phyloP scores from a whole-genome alignment of 2,329 filamentous ascomycete genomes.

The Verticillium albo-atrum region DNA sequence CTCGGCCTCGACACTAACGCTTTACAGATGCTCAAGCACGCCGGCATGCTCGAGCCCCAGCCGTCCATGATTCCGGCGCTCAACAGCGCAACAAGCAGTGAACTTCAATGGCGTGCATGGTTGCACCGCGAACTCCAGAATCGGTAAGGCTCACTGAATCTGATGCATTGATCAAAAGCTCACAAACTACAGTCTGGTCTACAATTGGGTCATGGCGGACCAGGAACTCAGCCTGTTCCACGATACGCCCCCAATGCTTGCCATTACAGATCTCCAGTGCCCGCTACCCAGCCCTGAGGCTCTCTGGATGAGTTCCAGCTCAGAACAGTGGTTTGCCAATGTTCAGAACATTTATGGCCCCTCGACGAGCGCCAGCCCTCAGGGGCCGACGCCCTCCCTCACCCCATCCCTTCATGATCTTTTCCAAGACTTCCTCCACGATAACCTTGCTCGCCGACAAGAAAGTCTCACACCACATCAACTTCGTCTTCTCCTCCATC shows the following conservation, averaged over 20 bases:
- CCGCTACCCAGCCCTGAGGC: constrained; percentile 58
- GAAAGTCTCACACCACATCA: constrained; percentile 45
- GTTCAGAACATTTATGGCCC: constrained; percentile 55
- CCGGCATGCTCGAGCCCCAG: constrained; percentile 57
- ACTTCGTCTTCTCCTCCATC: constrained; percentile 63
- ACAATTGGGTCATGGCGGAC: constrained; percentile 72
- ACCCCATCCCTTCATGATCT: constrained; percentile 59
- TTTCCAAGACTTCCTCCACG: constrained; percentile 64
- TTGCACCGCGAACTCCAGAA: constrained; percentile 59
- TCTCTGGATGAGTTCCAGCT: constrained; percentile 57
- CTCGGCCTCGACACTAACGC: not conserved
- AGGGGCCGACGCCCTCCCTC: constrained; percentile 31
- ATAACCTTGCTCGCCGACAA: constrained; percentile 51
- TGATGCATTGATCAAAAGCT: constrained; percentile 14
- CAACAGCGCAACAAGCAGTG: constrained; percentile 36
- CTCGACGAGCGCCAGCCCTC: constrained; percentile 40
- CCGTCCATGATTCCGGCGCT: constrained; percentile 38
- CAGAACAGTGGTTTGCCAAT: constrained; percentile 54
- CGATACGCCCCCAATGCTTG: constrained; percentile 57
- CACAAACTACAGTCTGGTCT: constrained; percentile 51
- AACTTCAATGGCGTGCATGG: constrained; percentile 60
- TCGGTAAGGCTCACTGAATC: constrained; percentile 37
- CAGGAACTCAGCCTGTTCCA: constrained; percentile 67
- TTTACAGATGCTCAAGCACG: constrained; percentile 61
- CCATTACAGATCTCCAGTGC: constrained; percentile 59